A percentile compares a stretch with the other conserved stretches of the same genome.
These are phyloP conservation scores for Aureobasidium lini DNA, from an alignment of 2,329 filamentous ascomycete species.

Conservation along the genomic window DNA sequence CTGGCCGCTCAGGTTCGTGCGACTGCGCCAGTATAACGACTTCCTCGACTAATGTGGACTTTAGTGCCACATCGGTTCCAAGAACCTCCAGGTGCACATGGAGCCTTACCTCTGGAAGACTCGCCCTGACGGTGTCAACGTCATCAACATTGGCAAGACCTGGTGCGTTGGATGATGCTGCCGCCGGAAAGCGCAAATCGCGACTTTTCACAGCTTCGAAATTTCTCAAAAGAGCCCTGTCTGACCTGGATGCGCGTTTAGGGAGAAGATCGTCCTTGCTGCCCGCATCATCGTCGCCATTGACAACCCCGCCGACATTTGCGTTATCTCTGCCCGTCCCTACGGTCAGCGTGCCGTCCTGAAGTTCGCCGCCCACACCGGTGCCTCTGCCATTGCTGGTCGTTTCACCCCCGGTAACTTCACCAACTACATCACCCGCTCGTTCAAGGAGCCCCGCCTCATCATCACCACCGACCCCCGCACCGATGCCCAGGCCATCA, in stretches of 20 bases:
- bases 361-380: slow-evolving; percentile 99
- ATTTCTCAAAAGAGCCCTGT: slow-evolving; percentile 1
- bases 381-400: slow-evolving; percentile 94
- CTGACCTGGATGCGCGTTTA: slow-evolving; percentile 31
- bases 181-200: neutral
- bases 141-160: slow-evolving; percentile 99
- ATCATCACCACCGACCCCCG: slow-evolving; percentile 99
- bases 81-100: slow-evolving; percentile 99
- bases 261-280: slow-evolving; percentile 99
- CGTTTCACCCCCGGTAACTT: slow-evolving; percentile 99
- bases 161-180: slow-evolving; percentile 58
- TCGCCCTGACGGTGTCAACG: slow-evolving; percentile 94
- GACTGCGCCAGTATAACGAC: neutral
- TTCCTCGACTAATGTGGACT: slow-evolving; percentile 39
- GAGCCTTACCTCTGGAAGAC: slow-evolving; percentile 99
- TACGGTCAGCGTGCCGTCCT: slow-evolving; percentile 99
- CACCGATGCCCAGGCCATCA: slow-evolving; percentile 99
- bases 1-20: slow-evolving; percentile 58
- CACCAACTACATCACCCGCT: slow-evolving; percentile 99
- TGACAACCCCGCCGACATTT: slow-evolving; percentile 99
- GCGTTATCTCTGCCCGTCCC: slow-evolving; percentile 98
- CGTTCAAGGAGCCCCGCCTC: slow-evolving; percentile 99
- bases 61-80: slow-evolving; percentile 81
- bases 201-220: slow-evolving; percentile 1
- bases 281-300: slow-evolving; percentile 98